Conservation (phyloP, 495 filamentous ascomycete genomes). For the Penicillium daleae region DNA sequence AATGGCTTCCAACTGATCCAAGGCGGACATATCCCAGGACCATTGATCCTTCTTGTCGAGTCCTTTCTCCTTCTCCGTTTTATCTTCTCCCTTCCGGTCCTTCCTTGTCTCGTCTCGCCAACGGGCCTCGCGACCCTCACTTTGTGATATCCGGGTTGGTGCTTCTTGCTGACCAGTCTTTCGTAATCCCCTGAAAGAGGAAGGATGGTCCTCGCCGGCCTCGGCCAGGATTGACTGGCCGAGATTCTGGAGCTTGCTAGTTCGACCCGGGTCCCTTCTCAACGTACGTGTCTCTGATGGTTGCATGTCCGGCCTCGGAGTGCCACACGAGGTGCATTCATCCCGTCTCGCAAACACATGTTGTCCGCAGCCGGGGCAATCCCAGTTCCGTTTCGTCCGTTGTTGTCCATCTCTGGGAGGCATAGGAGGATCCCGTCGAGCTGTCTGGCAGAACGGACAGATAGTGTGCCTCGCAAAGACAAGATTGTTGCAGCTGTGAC, state of each 20-base stretch:
- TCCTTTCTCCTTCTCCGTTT: constrained; percentile 6
- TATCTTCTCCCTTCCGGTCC: constrained; percentile 3
- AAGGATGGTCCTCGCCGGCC: constrained; percentile 1
- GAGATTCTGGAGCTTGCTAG: constrained; percentile 29
- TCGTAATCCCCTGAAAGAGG: not conserved
- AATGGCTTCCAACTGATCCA: constrained; percentile 26
- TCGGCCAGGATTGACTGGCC: constrained; percentile 22
- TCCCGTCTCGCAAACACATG: constrained; percentile 5
- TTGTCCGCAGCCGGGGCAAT: constrained; percentile 12
- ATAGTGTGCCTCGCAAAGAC: constrained; percentile 28
- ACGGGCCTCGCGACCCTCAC: not conserved
- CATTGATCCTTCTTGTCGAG: constrained; percentile 29
- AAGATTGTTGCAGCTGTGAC: constrained; percentile 32
- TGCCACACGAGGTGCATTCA: constrained; percentile 9
- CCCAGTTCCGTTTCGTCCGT: constrained; percentile 12
- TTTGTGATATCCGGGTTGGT: constrained; percentile 7
- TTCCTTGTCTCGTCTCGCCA: constrained; percentile 11
- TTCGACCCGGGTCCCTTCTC: constrained; percentile 11
- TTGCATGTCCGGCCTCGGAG: not conserved
- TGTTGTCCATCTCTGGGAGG: not conserved
- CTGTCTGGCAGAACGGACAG: constrained; percentile 39
- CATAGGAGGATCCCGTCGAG: constrained; percentile 26
- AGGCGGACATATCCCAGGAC: constrained; percentile 42
- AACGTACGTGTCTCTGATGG: not conserved
- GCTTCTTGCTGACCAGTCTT: not conserved